Conservation (phyloP, 2,329 filamentous ascomycete genomes). For the Pseudonectria foliicola region DNA sequence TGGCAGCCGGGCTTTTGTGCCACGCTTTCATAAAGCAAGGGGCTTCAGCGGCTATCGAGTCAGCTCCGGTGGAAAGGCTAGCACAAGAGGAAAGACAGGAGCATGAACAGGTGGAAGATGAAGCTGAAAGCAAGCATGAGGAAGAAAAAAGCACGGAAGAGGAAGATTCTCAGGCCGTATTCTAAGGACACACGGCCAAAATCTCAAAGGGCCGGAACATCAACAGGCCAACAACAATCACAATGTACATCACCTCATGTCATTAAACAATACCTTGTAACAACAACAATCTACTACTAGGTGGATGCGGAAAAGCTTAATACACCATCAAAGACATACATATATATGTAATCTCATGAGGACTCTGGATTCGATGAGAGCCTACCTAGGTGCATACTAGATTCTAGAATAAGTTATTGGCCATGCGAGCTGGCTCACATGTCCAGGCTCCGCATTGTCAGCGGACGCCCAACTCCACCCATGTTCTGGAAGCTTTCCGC, state of each 20-base stretch:
- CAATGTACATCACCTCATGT: constrained; percentile 11
- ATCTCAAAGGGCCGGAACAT: too few relatives aligned
- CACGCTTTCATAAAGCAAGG: constrained; percentile 53
- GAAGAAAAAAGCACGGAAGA: constrained; percentile 6
- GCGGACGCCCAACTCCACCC: not conserved
- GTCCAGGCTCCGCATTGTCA: too few relatives aligned
- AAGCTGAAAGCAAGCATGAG: not conserved
- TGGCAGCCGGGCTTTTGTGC: constrained; percentile 72
- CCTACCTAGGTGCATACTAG: too few relatives aligned
- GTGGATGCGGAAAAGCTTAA: too few relatives aligned
- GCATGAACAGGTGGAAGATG: not conserved
- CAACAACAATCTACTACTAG: too few relatives aligned
- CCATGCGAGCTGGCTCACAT: too few relatives aligned
- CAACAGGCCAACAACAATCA: constrained; percentile 9
- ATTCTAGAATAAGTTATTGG: too few relatives aligned
- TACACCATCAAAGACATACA: too few relatives aligned
- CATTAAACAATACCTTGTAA: too few relatives aligned
- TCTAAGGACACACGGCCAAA: constrained; percentile 5
- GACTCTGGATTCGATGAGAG: too few relatives aligned
- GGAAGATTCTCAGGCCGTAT: constrained; percentile 1
- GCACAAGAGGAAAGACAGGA: not conserved
- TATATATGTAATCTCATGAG: too few relatives aligned
- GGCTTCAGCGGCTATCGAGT: constrained; percentile 8
- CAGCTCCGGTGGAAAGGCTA: too few relatives aligned
- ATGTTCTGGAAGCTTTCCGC: constrained; percentile 7